These are phyloP conservation scores for Hirsutella thompsonii DNA, from an alignment of 2,329 filamentous ascomycete species.

Conservation along the genomic window DNA sequence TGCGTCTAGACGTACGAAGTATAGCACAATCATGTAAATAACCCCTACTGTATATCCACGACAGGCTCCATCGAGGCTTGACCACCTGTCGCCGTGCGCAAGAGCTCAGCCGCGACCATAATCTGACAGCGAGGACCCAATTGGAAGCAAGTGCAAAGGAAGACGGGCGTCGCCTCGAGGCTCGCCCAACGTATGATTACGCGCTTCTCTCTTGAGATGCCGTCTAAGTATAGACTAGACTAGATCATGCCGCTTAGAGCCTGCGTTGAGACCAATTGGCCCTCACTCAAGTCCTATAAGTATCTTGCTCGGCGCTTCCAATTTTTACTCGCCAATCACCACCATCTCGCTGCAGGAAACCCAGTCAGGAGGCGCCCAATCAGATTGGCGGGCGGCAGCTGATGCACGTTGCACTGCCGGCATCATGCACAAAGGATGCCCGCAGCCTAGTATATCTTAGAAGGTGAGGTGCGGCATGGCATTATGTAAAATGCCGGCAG, in stretches of 20 bases:
- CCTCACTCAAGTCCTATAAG: slow-evolving; percentile 8
- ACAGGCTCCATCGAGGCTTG: too few species aligned
- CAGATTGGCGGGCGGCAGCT: neutral
- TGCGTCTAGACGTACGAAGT: too few species aligned
- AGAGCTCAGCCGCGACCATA: too few species aligned
- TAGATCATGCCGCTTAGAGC: neutral
- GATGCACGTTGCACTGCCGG: slow-evolving; percentile 6
- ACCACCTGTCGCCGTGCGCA: too few species aligned
- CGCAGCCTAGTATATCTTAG: neutral
- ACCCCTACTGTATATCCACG: too few species aligned
- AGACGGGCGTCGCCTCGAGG: neutral
- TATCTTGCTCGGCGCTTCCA: slow-evolving; percentile 16
- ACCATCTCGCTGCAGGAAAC: neutral
- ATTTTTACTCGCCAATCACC: slow-evolving; percentile 15
- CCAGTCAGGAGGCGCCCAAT: neutral
- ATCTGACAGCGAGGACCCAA: too few species aligned
- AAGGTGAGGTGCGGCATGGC: neutral
- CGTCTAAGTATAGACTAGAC: neutral
- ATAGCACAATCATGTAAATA: too few species aligned
- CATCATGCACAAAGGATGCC: slow-evolving; percentile 5
- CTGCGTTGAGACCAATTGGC: slow-evolving; percentile 11
- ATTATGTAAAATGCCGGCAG: neutral
- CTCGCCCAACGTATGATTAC: neutral
- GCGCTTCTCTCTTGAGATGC: neutral
- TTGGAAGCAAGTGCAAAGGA: too few species aligned